Evolutionary conservation across 1,139 yeast genomes (phyloP), one percentile per base, ranked within the genome.

Genomic region (Yamadazyma spencermartinsiae): DNA sequence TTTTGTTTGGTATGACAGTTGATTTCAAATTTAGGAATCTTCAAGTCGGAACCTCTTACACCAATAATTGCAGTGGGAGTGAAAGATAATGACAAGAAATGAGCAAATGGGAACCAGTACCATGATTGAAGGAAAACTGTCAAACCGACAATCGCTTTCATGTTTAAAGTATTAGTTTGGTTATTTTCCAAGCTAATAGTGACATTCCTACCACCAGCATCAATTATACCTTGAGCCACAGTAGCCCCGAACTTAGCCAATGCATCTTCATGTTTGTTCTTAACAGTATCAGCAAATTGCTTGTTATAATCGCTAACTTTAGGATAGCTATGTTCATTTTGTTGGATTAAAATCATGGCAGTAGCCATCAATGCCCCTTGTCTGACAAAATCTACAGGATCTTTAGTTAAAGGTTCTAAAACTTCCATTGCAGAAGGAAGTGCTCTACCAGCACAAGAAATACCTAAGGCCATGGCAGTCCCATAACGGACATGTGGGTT

Each of bases 401-500:
- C 99, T 56, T 87, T 87, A 28, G 92, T 80, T 68, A 92, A 78
- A 25, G 98, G 96, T 64, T 88, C 96, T 50, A 92, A 74, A 16
- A 94, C 89, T 48, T 89, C 96, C 45, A 92, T 78, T 0, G 98
- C 98, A 32, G 92, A 82, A 39, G 85, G 80, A 41, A 86, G 69
- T 4, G 90, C 94, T 60, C 95, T 85, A 38, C 98, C 98, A 20
- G 98, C 97, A 72, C 98, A 90, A 2, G 98, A 82, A 44, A 94
- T 86, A 65, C 98, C 98, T 49, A 92, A 75, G 0, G 99, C 98
- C 80, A 92, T 73, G 2, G 98, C 96, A 30, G 98, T 86, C 67
- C 99, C 99, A 59, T 94, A 92, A 64, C 99, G 86, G 23, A 94
- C 98, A 59, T 94, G 98, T 12, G 98, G 96, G 59, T 92, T 94